Evolutionary conservation across 805 yeast genomes (phyloP).

Genomic region (Yueomyces sp.): DNA sequence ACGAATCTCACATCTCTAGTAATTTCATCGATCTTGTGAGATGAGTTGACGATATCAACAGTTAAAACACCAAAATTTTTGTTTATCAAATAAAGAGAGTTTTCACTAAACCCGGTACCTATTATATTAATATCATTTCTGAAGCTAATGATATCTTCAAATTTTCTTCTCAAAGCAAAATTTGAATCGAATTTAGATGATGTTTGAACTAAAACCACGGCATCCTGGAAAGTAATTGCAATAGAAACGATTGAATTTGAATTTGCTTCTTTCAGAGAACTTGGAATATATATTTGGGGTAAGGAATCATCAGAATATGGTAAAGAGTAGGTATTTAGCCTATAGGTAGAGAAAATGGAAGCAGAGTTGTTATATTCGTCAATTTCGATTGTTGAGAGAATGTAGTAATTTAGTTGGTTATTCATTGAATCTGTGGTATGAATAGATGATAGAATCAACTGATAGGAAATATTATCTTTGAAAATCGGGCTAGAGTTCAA

Average conservation of each 20-base stretch:
- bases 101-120: conserved; percentile 45
- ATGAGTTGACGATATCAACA: conserved; percentile 29
- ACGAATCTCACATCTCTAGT: conserved; percentile 27
- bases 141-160: conserved; percentile 72
- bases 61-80: conserved; percentile 48
- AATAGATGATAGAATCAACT: conserved; percentile 38
- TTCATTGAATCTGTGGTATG: conserved; percentile 15
- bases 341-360: conserved; percentile 49
- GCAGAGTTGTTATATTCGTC: conserved; percentile 36
- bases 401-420: conserved; percentile 24
- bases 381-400: conserved; percentile 40
- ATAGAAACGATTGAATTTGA: conserved; percentile 28
- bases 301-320: conserved; percentile 7
- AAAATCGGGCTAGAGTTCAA: conserved; percentile 48
- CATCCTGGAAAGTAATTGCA: conserved; percentile 42
- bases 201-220: conserved; percentile 56
- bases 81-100: conserved; percentile 35
- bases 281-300: conserved; percentile 44
- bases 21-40: conserved; percentile 3
- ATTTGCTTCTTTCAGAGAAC: conserved; percentile 27
- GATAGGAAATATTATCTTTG: conserved; percentile 27
- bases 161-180: conserved; percentile 31
- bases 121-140: conserved; percentile 38
- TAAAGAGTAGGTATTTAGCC: conserved; percentile 37
- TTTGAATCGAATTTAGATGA: conserved; percentile 25